Conservation (phyloP, 2,329 filamentous ascomycete genomes). For the Emergomyces pasteurianus region DNA sequence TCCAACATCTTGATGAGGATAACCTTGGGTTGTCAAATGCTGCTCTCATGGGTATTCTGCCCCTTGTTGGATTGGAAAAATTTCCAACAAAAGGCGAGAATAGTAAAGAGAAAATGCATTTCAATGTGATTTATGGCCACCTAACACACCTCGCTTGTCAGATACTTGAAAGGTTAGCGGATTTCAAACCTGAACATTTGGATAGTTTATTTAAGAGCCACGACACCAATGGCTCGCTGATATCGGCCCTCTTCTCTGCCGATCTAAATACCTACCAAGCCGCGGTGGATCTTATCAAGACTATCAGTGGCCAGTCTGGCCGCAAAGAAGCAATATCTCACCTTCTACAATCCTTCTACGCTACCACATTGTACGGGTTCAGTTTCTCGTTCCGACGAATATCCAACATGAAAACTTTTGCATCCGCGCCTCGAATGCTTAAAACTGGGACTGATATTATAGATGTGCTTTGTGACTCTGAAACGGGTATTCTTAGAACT, state of each 20-base stretch:
- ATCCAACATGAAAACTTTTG: slow-evolving; percentile 45
- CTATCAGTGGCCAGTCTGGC: slow-evolving; percentile 58
- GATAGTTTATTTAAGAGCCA: slow-evolving; percentile 56
- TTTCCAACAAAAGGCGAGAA: slow-evolving; percentile 44
- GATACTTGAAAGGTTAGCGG: slow-evolving; percentile 66
- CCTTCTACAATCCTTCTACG: slow-evolving; percentile 46
- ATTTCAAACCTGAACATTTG: slow-evolving; percentile 60
- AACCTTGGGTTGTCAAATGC: slow-evolving; percentile 62
- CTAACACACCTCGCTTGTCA: slow-evolving; percentile 54
- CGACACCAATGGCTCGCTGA: slow-evolving; percentile 58
- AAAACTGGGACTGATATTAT: slow-evolving; percentile 51
- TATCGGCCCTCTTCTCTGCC: slow-evolving; percentile 70
- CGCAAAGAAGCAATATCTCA: slow-evolving; percentile 50
- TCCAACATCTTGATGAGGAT: slow-evolving; percentile 53
- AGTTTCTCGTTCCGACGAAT: slow-evolving; percentile 46
- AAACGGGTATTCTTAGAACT: slow-evolving; percentile 50
- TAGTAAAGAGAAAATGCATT: slow-evolving; percentile 49
- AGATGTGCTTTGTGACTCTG: slow-evolving; percentile 51
- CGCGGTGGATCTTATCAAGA: slow-evolving; percentile 70
- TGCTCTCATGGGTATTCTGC: slow-evolving; percentile 58
- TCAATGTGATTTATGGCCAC: slow-evolving; percentile 61
- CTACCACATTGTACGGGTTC: slow-evolving; percentile 44
- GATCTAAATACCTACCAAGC: slow-evolving; percentile 68
- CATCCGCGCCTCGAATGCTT: slow-evolving; percentile 48
- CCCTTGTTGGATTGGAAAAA: slow-evolving; percentile 63